Evolutionary conservation across 768 basidiomycete species (phyloP).

Genomic region (Suillus weaverae): DNA sequence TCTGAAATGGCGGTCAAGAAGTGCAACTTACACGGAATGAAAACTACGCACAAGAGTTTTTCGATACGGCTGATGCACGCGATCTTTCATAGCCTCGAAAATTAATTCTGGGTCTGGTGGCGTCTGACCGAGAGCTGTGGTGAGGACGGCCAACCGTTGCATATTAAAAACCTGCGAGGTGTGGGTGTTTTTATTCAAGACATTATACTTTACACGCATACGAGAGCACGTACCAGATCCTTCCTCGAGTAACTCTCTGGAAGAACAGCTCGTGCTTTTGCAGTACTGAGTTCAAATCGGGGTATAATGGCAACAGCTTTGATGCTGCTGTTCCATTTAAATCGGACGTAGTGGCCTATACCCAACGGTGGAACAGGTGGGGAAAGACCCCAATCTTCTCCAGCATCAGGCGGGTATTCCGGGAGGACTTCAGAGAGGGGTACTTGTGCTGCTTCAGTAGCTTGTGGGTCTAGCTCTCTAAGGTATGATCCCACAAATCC

Average conservation of each 20-base stretch:
- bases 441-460: constrained; percentile 82
- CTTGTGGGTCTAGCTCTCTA: constrained; percentile 80
- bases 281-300: constrained; percentile 93
- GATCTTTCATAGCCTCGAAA: constrained; percentile 99
- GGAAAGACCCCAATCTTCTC: constrained; percentile 85
- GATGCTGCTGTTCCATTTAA: constrained; percentile 81
- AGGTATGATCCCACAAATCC: constrained; percentile 98
- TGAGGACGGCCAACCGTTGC: constrained; percentile 93
- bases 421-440: constrained; percentile 95
- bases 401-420: constrained; percentile 92
- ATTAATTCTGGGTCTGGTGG: constrained; percentile 97
- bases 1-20: constrained; percentile 46
- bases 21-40: constrained; percentile 1
- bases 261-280: constrained; percentile 88
- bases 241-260: constrained; percentile 83
- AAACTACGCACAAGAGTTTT: constrained; percentile 66
- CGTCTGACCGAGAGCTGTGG: constrained; percentile 85
- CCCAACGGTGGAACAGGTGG: constrained; percentile 87
- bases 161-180: constrained; percentile 91
- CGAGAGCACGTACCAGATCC: constrained; percentile 69
- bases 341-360: constrained; percentile 93
- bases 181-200: background rate
- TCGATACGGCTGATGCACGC: constrained; percentile 95
- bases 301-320: constrained; percentile 95
- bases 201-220: background rate